Conservation (phyloP, 139 green algal species). For the Micractinium conductrix region DNA sequence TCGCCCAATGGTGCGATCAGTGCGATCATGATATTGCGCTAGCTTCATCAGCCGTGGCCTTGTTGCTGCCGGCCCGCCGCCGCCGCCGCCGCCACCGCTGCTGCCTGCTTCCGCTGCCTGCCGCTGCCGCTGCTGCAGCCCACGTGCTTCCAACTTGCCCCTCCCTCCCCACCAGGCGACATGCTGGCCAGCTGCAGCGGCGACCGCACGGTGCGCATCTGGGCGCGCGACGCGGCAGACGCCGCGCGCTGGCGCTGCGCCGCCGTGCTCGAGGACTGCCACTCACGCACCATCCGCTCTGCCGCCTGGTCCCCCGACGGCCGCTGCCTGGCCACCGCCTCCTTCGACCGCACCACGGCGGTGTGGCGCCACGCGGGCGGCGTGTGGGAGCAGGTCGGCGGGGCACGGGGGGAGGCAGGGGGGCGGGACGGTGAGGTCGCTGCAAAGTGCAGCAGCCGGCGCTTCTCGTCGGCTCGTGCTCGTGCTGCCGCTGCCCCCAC, state of each 20-base stretch:
- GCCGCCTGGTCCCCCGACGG: constrained; percentile 87
- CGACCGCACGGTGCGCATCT: constrained; percentile 93
- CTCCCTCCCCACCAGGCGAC: constrained; percentile 62
- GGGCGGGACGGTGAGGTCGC: too few species aligned
- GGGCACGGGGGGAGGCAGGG: too few species aligned
- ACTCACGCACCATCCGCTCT: constrained; percentile 82
- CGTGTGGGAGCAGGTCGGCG: constrained; percentile 84
- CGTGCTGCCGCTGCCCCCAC: too few species aligned
- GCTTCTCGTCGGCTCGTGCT: too few species aligned
- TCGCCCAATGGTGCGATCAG: constrained; percentile 67
- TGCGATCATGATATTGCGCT: too few species aligned
- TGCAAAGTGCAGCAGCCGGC: too few species aligned
- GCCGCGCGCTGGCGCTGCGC: constrained; percentile 59
- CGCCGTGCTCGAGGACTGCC: constrained; percentile 83
- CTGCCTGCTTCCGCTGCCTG: neutral
- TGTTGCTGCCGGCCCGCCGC: neutral
- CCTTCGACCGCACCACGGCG: constrained; percentile 88
- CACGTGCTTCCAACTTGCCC: neutral
- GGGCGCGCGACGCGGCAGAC: constrained; percentile 52
- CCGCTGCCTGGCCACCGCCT: constrained; percentile 79
- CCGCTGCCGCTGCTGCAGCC: neutral
- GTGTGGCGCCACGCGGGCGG: constrained; percentile 79
- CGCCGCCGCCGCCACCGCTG: neutral
- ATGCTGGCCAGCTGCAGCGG: constrained; percentile 88
- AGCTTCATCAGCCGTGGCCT: too few species aligned